Percentiles rank a stretch among this genome's conserved stretches.
These are phyloP conservation scores for Lepidium africanum DNA, from an alignment of 345 rosid species.

Conservation along the genomic window DNA sequence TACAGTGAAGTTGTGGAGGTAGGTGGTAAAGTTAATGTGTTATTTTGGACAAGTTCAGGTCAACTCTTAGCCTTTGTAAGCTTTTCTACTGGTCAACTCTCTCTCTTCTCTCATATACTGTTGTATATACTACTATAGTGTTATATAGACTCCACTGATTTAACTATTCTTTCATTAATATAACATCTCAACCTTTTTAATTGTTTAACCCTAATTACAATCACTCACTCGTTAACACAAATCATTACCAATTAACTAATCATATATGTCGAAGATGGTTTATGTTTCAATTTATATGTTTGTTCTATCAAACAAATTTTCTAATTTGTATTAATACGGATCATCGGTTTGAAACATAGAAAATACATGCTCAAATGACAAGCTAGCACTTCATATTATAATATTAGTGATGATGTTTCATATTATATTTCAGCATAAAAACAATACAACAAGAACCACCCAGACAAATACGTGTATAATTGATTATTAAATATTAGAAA, in stretches of 20 bases:
- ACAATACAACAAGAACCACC: conserved; percentile 15
- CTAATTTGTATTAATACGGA: no score
- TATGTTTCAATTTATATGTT: no score
- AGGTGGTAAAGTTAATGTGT: conserved; percentile 28
- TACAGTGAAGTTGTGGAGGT: conserved; percentile 12
- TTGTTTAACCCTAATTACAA: not conserved
- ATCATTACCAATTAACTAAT: not conserved
- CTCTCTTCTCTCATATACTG: not conserved
- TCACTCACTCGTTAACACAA: not conserved
- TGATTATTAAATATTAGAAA: not conserved
- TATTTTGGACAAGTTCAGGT: conserved; percentile 26
- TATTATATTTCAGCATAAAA: conserved; percentile 2
- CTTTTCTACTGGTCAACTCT: conserved; percentile 20
- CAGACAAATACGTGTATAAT: not conserved
- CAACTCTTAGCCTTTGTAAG: conserved; percentile 3
- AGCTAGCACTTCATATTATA: not conserved
- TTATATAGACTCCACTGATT: no score
- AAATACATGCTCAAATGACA: not conserved
- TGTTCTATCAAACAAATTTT: no score
- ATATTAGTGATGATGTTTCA: not conserved
- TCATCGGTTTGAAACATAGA: no score
- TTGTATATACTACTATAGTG: no score
- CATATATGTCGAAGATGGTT: not conserved
- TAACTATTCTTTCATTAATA: no score
- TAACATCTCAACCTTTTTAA: no score